Percentiles rank a stretch among this genome's conserved stretches.
phyloP scores from a whole-genome alignment of 2,329 filamentous ascomycete genomes.

The Tolypocladium amazonense region DNA sequence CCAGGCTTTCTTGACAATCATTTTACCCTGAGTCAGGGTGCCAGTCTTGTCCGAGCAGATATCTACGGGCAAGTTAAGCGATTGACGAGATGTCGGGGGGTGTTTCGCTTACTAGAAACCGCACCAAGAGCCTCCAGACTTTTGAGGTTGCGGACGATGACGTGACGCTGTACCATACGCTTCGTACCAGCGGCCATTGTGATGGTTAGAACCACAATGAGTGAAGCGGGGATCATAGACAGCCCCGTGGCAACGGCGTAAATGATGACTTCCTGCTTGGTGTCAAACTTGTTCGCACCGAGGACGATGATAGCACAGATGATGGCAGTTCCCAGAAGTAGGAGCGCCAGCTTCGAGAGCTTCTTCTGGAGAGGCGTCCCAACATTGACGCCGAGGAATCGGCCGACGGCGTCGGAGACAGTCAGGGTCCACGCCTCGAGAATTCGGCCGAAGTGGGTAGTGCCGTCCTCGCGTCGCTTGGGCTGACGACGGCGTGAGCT shows the following conservation, averaged over 20 bases:
- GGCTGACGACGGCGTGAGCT: constrained; percentile 21
- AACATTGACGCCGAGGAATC: constrained; percentile 38
- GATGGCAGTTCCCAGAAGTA: constrained; percentile 51
- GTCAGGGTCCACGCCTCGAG: constrained; percentile 27
- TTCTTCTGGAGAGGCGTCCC: constrained; percentile 62
- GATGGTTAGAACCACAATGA: constrained; percentile 44
- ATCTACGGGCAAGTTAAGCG: constrained; percentile 20
- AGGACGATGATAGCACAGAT: constrained; percentile 34
- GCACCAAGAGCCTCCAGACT: constrained; percentile 43
- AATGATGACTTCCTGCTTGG: constrained; percentile 28
- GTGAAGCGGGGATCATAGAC: constrained; percentile 39
- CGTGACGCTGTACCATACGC: constrained; percentile 40
- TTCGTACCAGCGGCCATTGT: constrained; percentile 47
- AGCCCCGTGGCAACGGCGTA: constrained; percentile 35
- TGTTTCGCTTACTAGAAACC: constrained; percentile 30
- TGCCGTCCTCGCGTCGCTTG: constrained; percentile 33
- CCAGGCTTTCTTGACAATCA: constrained; percentile 43
- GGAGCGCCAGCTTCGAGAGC: constrained; percentile 56
- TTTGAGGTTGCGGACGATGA: constrained; percentile 41
- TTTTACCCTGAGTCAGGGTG: constrained; percentile 41
- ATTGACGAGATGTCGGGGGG: constrained; percentile 1
- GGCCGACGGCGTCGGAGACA: constrained; percentile 22
- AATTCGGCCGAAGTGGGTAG: constrained; percentile 18
- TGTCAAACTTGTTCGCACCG: constrained; percentile 28
- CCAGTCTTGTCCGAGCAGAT: constrained; percentile 50